Conservation (phyloP, 768 basidiomycete genomes). For the Phallus indusiatus region DNA sequence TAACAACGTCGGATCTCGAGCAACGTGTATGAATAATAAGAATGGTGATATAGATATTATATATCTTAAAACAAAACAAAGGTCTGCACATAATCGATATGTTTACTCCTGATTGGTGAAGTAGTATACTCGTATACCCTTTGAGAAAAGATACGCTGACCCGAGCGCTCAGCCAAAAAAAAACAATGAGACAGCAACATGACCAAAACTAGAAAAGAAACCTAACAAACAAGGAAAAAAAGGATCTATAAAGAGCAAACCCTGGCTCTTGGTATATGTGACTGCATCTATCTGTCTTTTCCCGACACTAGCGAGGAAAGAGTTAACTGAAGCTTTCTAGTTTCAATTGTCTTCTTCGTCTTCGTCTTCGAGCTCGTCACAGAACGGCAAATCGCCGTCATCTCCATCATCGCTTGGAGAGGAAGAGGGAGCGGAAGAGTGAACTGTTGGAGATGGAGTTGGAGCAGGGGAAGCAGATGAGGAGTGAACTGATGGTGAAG, state of each 20-base stretch:
- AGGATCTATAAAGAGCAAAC: background rate
- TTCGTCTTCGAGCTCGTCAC: conserved; percentile 33
- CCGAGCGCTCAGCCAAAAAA: background rate
- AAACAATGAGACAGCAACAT: background rate
- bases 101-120: background rate
- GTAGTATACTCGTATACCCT: background rate
- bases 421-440: conserved; percentile 15
- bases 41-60: too few species aligned
- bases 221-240: background rate
- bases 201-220: background rate
- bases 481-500: conserved; percentile 22
- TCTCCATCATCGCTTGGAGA: conserved; percentile 19
- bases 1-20: background rate
- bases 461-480: conserved; percentile 11
- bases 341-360: background rate
- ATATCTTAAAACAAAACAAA: background rate
- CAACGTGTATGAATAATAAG: background rate
- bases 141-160: background rate
- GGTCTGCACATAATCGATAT: too few species aligned
- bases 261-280: too few species aligned
- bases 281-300: background rate
- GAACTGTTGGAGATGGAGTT: conserved; percentile 21
- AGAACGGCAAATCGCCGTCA: conserved; percentile 39
- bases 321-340: background rate
- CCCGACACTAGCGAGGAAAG: background rate